Base-by-base conservation (phyloP, 208 protist genomes). In the Trypanosoma cruzi region DNA sequence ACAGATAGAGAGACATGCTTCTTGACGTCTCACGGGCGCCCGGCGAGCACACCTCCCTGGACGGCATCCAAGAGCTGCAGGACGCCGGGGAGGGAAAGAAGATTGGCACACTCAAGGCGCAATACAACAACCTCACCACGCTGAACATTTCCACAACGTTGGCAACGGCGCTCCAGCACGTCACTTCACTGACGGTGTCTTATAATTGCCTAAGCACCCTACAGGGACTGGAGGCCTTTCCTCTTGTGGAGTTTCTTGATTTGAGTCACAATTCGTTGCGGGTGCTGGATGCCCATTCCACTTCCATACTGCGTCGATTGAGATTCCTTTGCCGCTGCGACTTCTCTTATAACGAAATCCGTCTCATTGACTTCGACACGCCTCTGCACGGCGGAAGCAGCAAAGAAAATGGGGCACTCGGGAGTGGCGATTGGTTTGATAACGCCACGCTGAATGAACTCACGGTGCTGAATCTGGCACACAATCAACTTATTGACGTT, bases 401-500 rank as follows among this genome's bases (percentile, higher is more conserved):
- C 22, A 44, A 7, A 10, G 46, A 36, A 8, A 65, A 29, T 31
- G 68, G 67, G 31, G 13, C 24, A 18, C 40, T 28, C 10, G 22
- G 53, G 4, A 16, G 8, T 5, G 60, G 61, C 24, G 40, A 58
- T 14, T 14, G 14, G 13, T 2, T 20, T 28, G 5, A 18, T 4
- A 14, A 32, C 26, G 1, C 29, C 18, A 22, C 29, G 34, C n/a
- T 55, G 24, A 70, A 77, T 13, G 60, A 61, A 16, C 70, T 96
- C 42, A 79, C 75, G 10, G 28, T 68, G 8, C 64, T 96, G 16
- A 80, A 96, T 65, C 54, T 96, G 11, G 77, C 83, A 0, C 86
- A 94, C 80, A 96, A 96, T 70, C 76, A 75, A n/a, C 70, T 96
- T 0, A 68, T 90, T 29, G 88, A 92, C 49, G 36, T 96, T 10